A percentile compares a stretch with the other conserved stretches of the same genome.
Conservation (phyloP, 1,284 basidiomycete genomes). For the Fistulinella staudtii region DNA sequence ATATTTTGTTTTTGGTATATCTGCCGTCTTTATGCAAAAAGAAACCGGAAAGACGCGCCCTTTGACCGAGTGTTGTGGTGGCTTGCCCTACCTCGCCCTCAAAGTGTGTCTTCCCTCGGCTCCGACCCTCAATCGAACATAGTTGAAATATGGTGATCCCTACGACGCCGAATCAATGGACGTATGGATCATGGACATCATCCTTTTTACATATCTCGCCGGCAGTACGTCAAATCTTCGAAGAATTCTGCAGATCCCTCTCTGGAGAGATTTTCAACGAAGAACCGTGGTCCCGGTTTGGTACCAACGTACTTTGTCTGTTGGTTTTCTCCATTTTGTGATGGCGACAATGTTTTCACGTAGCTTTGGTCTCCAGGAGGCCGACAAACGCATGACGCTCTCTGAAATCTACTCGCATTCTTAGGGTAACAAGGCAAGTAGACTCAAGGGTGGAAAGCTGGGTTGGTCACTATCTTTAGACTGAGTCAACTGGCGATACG, state of each 20-base stretch:
- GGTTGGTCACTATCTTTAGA: conserved; percentile 34
- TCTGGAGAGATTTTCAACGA: conserved; percentile 74
- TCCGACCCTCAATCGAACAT: not conserved
- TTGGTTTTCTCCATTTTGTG: conserved; percentile 4
- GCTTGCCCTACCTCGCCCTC: conserved; percentile 92
- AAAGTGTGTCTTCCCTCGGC: conserved; percentile 54
- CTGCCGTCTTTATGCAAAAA: conserved; percentile 88
- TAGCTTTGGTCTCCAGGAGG: conserved; percentile 74
- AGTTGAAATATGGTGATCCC: conserved; percentile 52
- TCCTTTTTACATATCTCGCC: conserved; percentile 86
- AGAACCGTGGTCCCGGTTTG: conserved; percentile 80
- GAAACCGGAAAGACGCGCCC: conserved; percentile 70
- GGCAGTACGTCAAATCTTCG: conserved; percentile 80
- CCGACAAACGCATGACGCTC: conserved; percentile 68
- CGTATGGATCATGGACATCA: conserved; percentile 96
- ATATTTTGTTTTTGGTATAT: conserved; percentile 96
- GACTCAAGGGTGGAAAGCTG: not conserved
- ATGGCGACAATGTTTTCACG: not conserved
- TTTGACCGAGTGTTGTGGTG: conserved; percentile 85
- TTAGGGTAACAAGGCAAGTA: conserved; percentile 73
- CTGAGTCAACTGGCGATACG: conserved; percentile 67
- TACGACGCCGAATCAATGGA: conserved; percentile 94
- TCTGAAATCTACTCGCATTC: conserved; percentile 66
- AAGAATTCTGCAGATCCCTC: conserved; percentile 77
- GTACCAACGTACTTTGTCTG: conserved; percentile 58